These are phyloP conservation scores for Chlorencoelia australis DNA, from an alignment of 2,329 filamentous ascomycete species.

Conservation along the genomic window DNA sequence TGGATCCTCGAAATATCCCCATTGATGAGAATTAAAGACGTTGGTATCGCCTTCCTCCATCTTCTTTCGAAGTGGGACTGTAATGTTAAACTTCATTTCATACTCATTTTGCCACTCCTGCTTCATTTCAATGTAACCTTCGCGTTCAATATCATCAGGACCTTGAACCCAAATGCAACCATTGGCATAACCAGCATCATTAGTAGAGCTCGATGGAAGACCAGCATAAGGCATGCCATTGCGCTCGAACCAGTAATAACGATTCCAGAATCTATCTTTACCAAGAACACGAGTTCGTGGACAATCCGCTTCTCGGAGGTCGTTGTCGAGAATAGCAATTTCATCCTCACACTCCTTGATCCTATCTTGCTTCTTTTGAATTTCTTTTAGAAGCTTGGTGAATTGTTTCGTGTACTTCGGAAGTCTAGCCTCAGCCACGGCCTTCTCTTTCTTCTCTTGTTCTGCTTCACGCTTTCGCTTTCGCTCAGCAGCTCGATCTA, in stretches of 20 bases:
- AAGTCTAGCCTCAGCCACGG: constrained; percentile 46
- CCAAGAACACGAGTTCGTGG: constrained; percentile 82
- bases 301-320: constrained; percentile 88
- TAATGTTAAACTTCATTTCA: constrained; percentile 66
- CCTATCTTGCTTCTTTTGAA: constrained; percentile 73
- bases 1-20: constrained; percentile 83
- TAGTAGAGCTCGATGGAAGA: constrained; percentile 78
- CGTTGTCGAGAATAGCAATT: constrained; percentile 78
- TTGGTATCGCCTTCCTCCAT: constrained; percentile 76
- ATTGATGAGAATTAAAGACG: constrained; percentile 67
- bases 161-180: constrained; percentile 95
- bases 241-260: constrained; percentile 98
- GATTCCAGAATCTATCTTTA: constrained; percentile 94
- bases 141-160: constrained; percentile 76
- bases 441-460: constrained; percentile 53
- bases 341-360: constrained; percentile 77
- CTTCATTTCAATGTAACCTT: constrained; percentile 74
- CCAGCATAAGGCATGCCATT: constrained; percentile 96
- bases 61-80: constrained; percentile 74
- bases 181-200: constrained; percentile 80
- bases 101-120: constrained; percentile 67
- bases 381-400: constrained; percentile 76
- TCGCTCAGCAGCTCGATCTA: constrained; percentile 60
- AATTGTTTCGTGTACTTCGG: constrained; percentile 81
- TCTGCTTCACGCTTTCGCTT: constrained; percentile 70